phyloP scores from a whole-genome alignment of 2,329 filamentous ascomycete genomes.

The Ambrosiella beaveri region DNA sequence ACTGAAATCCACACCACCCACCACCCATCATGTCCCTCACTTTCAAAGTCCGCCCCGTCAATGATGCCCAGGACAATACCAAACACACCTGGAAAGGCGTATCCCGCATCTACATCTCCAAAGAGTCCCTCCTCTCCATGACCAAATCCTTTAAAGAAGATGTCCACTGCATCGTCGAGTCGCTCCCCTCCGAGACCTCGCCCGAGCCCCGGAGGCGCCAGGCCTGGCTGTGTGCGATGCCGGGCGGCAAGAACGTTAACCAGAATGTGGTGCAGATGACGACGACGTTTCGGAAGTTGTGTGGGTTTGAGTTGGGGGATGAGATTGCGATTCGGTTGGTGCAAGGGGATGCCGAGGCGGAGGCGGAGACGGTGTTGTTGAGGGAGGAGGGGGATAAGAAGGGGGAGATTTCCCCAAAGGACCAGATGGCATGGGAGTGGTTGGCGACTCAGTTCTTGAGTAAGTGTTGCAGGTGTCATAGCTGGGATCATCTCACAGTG shows the following conservation, averaged over 20 bases:
- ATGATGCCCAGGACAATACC: conserved; percentile 26
- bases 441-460: conserved; percentile 21
- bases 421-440: conserved; percentile 23
- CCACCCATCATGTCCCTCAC: conserved; percentile 19
- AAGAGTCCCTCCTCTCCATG: conserved; percentile 28
- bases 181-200: conserved; percentile 6
- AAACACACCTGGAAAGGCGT: conserved; percentile 24
- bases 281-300: conserved; percentile 53
- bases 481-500: no score
- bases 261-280: conserved; percentile 55
- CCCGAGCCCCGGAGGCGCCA: conserved; percentile 21
- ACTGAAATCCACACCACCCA: background rate
- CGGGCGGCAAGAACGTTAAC: conserved; percentile 41
- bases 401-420: conserved; percentile 14
- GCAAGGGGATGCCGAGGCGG: conserved; percentile 28
- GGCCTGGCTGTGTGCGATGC: conserved; percentile 32
- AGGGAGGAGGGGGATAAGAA: conserved; percentile 32
- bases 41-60: conserved; percentile 26
- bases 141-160: conserved; percentile 27
- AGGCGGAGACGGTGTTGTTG: conserved; percentile 41
- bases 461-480: conserved; percentile 14
- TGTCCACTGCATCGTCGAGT: conserved; percentile 25
- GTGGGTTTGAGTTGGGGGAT: conserved; percentile 55
- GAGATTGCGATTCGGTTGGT: conserved; percentile 42
- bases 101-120: conserved; percentile 31